Evolutionary conservation across 768 basidiomycete genomes (phyloP).

Genomic region (Pleurotus ostreatus): DNA sequence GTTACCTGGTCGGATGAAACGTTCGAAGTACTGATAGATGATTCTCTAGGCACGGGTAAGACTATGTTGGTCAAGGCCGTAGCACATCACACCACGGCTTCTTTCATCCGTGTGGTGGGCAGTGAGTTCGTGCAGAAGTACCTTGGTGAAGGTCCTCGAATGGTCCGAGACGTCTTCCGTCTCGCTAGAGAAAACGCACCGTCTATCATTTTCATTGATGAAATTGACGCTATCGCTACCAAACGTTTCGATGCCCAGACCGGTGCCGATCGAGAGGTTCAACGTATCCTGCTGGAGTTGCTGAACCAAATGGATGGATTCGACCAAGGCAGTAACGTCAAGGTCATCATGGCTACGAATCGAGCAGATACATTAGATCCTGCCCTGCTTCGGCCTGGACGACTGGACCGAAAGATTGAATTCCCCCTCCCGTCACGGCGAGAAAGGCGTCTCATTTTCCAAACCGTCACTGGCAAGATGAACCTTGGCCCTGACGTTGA

Average conservation of each 20-base stretch:
- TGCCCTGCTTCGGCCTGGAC: conserved; percentile 93
- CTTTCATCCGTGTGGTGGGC: conserved; percentile 97
- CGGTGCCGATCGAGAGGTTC: conserved; percentile 97
- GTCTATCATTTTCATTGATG: conserved; percentile 99
- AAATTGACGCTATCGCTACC: conserved; percentile 97
- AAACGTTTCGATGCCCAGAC: conserved; percentile 99
- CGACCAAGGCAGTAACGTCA: conserved; percentile 97
- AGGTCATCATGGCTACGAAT: conserved; percentile 99
- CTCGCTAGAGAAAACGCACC: conserved; percentile 96
- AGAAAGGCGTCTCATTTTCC: conserved; percentile 96
- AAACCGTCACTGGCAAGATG: conserved; percentile 96
- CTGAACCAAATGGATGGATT: conserved; percentile 99
- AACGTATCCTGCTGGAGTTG: conserved; percentile 94
- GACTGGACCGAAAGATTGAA: conserved; percentile 97
- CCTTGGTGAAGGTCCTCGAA: conserved; percentile 97
- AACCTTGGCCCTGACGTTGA: conserved; percentile 97
- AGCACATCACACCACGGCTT: conserved; percentile 93
- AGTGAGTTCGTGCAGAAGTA: conserved; percentile 99
- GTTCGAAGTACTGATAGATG: not conserved
- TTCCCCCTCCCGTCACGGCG: conserved; percentile 93
- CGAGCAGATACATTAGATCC: conserved; percentile 98
- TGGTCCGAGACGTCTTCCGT: conserved; percentile 99
- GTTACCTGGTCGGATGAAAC: conserved; percentile 12
- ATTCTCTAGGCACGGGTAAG: conserved; percentile 84
- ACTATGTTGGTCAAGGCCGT: conserved; percentile 99